Percentiles rank a stretch among this genome's conserved stretches.
Conservation (phyloP, 441 rosid species). For the Gossypium schwendimanii region DNA sequence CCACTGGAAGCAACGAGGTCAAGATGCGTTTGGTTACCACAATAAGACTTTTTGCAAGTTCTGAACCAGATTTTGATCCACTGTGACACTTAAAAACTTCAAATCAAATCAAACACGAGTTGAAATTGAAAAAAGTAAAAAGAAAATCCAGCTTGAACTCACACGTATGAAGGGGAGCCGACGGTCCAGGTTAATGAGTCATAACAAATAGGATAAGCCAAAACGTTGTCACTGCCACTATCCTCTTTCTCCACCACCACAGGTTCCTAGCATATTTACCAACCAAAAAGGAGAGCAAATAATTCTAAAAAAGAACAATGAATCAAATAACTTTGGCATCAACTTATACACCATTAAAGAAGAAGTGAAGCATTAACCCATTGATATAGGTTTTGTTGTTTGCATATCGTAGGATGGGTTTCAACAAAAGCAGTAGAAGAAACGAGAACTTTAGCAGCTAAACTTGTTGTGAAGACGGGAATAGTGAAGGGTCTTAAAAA, state of each 20-base stretch:
- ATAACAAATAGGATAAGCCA: constrained; percentile 78
- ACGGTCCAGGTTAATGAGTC: constrained; percentile 27
- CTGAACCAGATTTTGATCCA: constrained; percentile 24
- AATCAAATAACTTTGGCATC: background rate
- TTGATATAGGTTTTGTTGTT: background rate
- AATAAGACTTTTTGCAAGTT: constrained; percentile 52
- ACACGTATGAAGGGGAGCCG: constrained; percentile 34
- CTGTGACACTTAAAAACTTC: constrained; percentile 24
- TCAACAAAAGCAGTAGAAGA: constrained; percentile 37
- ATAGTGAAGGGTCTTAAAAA: background rate
- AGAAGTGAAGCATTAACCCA: background rate
- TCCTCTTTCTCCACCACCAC: constrained; percentile 28
- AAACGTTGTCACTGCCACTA: constrained; percentile 17
- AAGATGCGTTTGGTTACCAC: constrained; percentile 51
- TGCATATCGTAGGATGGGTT: constrained; percentile 32
- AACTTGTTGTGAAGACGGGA: constrained; percentile 11
- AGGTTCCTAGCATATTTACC: constrained; percentile 28
- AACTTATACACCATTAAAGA: background rate
- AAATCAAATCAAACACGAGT: background rate
- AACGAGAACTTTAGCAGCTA: constrained; percentile 29
- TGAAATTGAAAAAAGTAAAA: background rate
- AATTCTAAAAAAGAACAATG: background rate
- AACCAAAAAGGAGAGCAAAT: background rate
- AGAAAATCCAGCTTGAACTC: constrained; percentile 13
- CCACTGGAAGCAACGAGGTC: constrained; percentile 55